Base-by-base conservation (phyloP, 2,329 filamentous ascomycete species). In the Stemphylium vesicarium region DNA sequence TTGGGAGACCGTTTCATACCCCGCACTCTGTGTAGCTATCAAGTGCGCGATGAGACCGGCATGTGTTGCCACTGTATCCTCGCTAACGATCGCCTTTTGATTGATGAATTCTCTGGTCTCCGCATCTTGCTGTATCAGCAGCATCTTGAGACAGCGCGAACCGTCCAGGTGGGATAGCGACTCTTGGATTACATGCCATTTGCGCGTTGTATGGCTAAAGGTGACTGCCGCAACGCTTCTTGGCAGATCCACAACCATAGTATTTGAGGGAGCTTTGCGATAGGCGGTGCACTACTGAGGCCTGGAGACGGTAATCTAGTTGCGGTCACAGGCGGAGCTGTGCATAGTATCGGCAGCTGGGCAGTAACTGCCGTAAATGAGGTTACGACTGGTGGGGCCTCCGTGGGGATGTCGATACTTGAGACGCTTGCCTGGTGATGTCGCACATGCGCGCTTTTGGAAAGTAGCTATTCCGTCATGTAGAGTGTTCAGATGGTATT, bases 331-430 rank as follows among this genome's bases (percentile, higher is more conserved):
- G 10, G 24, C 24, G 38, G 40, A n/a, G 38, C 13, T 26, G 16
- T 38, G 18, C n/a, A 43, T 26, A 53, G 24, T 51, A 38, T 49
- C 38, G 38, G 38, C 18, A 44, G 22, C 45, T 50, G 51, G 51
- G 44, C 45, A 53, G 32, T 7, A 53, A 53, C 51, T 53, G 45
- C 51, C 51, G 45, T 43, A 43, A 20, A 48, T 53, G 39, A 42
- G 42, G 39, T 32, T 26, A 20, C 26, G 15, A 20, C 33, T 49
- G 32, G 51, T 54, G 45, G 51, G 51, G 51, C 51, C 39, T 49
- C 50, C 32, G 37, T 16, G 32, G 43, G 40, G 48, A 16, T 20
- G 9, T 36, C 38, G 31, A 49, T 22, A 26, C 15, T 7, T 40
- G 22, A 31, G 32, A 20, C n/a, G 32, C 40, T 24, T 15, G 18